phyloP scores from a whole-genome alignment of 331 rosid species.

The Arachis monticola region DNA sequence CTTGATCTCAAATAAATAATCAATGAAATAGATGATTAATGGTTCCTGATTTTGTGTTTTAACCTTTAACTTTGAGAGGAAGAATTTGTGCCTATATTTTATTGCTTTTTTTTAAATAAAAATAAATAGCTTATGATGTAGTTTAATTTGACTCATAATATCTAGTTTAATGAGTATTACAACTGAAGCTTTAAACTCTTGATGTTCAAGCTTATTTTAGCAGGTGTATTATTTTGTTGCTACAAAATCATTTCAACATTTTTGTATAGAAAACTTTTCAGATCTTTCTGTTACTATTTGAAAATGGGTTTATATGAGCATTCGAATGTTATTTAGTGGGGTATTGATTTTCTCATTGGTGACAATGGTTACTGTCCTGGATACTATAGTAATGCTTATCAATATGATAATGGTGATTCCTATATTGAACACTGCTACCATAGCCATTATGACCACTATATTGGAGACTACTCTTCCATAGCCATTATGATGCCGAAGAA shows the following conservation, averaged over 20 bases:
- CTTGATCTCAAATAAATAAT: constrained; percentile 17
- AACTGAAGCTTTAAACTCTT: constrained; percentile 31
- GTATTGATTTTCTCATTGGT: constrained; percentile 54
- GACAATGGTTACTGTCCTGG: constrained; percentile 56
- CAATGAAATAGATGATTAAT: constrained; percentile 23
- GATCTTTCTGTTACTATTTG: constrained; percentile 25
- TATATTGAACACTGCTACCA: constrained; percentile 52
- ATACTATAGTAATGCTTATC: constrained; percentile 50
- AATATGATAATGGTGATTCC: constrained; percentile 45
- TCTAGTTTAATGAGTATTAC: constrained; percentile 27
- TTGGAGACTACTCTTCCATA: constrained; percentile 49
- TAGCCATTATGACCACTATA: constrained; percentile 50
- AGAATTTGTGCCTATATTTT: neutral
- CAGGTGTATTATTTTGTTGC: constrained; percentile 37
- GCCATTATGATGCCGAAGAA: constrained; percentile 48
- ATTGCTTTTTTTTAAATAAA: neutral
- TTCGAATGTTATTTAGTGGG: constrained; percentile 68
- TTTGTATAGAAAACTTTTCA: constrained; percentile 19
- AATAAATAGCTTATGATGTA: neutral
- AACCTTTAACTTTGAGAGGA: neutral
- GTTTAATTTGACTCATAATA: constrained; percentile 22
- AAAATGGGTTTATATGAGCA: constrained; percentile 63
- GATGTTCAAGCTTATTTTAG: constrained; percentile 35
- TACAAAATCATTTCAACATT: constrained; percentile 34
- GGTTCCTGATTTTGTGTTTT: constrained; percentile 20